A percentile compares a stretch with the other conserved stretches of the same genome.
Conservation (phyloP, 148 eudicot species). For the Chenopodium quinoa region DNA sequence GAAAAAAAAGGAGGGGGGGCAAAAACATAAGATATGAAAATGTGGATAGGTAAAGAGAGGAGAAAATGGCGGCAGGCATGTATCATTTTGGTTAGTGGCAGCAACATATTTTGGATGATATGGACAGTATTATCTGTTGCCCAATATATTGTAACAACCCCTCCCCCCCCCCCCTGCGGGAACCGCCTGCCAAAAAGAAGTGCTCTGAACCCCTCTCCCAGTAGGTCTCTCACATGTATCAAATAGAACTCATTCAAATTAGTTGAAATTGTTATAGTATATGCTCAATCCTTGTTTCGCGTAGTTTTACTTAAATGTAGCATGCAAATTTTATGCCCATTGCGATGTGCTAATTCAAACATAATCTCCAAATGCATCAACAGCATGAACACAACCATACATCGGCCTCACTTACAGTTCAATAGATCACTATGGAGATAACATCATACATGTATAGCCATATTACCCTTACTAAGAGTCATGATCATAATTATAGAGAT, state of each 20-base stretch:
- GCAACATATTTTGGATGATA: constrained; percentile 43
- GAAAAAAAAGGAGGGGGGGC: constrained; percentile 14
- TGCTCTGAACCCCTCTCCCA: constrained; percentile 15
- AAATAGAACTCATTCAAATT: constrained; percentile 16
- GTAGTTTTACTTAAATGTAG: background rate
- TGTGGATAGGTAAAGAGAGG: constrained; percentile 25
- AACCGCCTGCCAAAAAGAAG: background rate
- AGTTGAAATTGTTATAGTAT: constrained; percentile 2
- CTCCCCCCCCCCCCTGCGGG: background rate
- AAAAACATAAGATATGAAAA: constrained; percentile 16
- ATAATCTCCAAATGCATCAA: no score
- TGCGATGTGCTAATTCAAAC: no score
- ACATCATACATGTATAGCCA: no score
- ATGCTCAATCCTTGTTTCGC: background rate
- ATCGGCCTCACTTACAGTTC: no score
- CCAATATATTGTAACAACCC: constrained; percentile 20
- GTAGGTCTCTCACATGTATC: constrained; percentile 24
- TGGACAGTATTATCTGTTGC: constrained; percentile 9
- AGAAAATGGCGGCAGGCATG: constrained; percentile 28
- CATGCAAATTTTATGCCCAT: background rate
- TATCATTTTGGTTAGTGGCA: constrained; percentile 24
- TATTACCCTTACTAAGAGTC: no score
- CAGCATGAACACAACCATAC: no score
- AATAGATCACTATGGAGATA: no score
- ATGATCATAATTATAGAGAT: no score